Percentiles rank a stretch among this genome's conserved stretches.
phyloP scores from a whole-genome alignment of 1,284 basidiomycete species.

The Ganoderma leucocontextum region DNA sequence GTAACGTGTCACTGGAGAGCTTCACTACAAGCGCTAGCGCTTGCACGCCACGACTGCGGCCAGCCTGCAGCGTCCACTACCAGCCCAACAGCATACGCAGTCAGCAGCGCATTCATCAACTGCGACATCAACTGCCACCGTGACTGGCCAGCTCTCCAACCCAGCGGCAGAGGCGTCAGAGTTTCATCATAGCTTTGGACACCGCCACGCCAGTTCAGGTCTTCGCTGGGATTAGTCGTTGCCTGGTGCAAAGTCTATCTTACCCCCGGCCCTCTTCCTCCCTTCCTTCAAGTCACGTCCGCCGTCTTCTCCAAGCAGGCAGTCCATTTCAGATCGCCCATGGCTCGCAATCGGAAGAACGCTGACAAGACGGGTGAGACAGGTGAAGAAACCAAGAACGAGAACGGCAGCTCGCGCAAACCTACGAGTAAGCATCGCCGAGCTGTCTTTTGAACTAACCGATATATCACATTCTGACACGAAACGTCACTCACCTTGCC shows the following conservation, averaged over 20 bases:
- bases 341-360: slow-evolving; percentile 48
- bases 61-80: too few species aligned
- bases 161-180: neutral
- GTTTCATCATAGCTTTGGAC: neutral
- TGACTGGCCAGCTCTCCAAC: neutral
- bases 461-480: slow-evolving; percentile 2
- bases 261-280: neutral
- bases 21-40: neutral
- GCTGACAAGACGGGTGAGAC: slow-evolving; percentile 27
- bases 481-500: slow-evolving; percentile 17
- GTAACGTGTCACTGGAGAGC: too few species aligned
- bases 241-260: neutral
- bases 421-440: slow-evolving; percentile 79
- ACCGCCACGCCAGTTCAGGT: neutral
- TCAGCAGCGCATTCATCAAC: slow-evolving; percentile 1
- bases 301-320: neutral
- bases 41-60: neutral
- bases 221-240: neutral
- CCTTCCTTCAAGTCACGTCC: neutral
- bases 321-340: slow-evolving; percentile 24
- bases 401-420: slow-evolving; percentile 87
- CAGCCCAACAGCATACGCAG: neutral
- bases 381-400: slow-evolving; percentile 62
- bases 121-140: neutral
- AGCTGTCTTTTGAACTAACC: neutral